Conservation (phyloP, 495 filamentous ascomycete genomes). For the Haplographium delicatum region DNA sequence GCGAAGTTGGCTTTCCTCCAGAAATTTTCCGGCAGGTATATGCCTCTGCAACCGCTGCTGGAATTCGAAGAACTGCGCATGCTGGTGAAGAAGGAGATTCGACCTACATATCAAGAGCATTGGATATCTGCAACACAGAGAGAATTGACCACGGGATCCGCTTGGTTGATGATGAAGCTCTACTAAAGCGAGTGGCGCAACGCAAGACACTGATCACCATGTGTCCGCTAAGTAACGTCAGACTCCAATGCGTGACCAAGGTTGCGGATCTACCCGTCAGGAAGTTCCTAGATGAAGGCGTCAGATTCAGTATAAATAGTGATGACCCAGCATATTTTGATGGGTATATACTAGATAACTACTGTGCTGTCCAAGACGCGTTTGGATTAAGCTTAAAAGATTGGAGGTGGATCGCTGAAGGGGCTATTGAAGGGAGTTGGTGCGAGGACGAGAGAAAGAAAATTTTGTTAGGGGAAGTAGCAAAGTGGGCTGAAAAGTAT, state of each 20-base stretch:
- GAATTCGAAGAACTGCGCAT: slow-evolving; percentile 61
- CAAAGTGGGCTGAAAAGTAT: slow-evolving; percentile 20
- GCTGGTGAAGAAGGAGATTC: slow-evolving; percentile 73
- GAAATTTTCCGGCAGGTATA: slow-evolving; percentile 58
- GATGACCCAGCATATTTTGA: slow-evolving; percentile 83
- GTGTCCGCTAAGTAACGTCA: slow-evolving; percentile 71
- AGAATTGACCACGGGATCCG: slow-evolving; percentile 73
- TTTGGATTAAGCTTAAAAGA: slow-evolving; percentile 55
- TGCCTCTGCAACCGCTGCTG: slow-evolving; percentile 39
- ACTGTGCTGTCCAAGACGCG: slow-evolving; percentile 69
- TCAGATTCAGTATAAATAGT: slow-evolving; percentile 66
- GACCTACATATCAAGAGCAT: slow-evolving; percentile 57
- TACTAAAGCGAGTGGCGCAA: slow-evolving; percentile 53
- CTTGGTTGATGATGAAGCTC: slow-evolving; percentile 52
- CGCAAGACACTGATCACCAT: slow-evolving; percentile 57
- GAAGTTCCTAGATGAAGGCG: slow-evolving; percentile 57
- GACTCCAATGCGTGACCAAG: slow-evolving; percentile 50
- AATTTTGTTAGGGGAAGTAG: slow-evolving; percentile 35
- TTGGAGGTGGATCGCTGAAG: slow-evolving; percentile 58
- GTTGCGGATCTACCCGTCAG: slow-evolving; percentile 59
- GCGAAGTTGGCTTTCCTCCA: slow-evolving; percentile 60
- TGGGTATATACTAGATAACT: slow-evolving; percentile 70
- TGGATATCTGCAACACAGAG: slow-evolving; percentile 49
- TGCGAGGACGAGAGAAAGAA: slow-evolving; percentile 41
- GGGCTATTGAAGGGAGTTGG: slow-evolving; percentile 59